phyloP scores from a whole-genome alignment of 2,329 filamentous ascomycete species.

The Xylaria sp. region DNA sequence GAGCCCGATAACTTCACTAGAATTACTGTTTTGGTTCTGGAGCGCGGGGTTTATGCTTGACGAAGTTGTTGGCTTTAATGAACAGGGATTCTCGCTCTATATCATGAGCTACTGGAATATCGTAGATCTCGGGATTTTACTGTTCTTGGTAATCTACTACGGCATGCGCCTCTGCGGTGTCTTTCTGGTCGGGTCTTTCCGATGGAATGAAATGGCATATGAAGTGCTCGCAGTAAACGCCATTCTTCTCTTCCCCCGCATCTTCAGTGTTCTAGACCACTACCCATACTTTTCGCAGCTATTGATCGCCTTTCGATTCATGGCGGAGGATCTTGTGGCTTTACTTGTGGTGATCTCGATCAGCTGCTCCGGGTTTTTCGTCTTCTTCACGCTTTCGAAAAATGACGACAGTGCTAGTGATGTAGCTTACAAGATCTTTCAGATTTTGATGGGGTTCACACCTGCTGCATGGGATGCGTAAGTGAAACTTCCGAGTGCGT shows the following conservation, averaged over 20 bases:
- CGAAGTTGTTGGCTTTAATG: slow-evolving; percentile 94
- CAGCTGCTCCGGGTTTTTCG: slow-evolving; percentile 92
- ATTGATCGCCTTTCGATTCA: slow-evolving; percentile 91
- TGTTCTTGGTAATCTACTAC: slow-evolving; percentile 89
- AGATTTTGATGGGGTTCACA: slow-evolving; percentile 95
- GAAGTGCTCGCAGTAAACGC: slow-evolving; percentile 94
- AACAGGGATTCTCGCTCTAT: slow-evolving; percentile 95
- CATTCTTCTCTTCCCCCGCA: slow-evolving; percentile 86
- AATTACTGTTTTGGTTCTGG: slow-evolving; percentile 97
- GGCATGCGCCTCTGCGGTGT: slow-evolving; percentile 89
- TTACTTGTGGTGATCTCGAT: slow-evolving; percentile 87
- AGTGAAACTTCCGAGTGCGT: slow-evolving; percentile 44
- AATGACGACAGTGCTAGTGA: slow-evolving; percentile 75
- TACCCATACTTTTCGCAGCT: slow-evolving; percentile 97
- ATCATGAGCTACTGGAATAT: slow-evolving; percentile 99
- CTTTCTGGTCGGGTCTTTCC: slow-evolving; percentile 78
- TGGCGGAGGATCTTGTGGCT: slow-evolving; percentile 89
- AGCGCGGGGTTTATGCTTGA: slow-evolving; percentile 97
- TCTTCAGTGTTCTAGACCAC: slow-evolving; percentile 93
- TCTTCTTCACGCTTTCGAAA: slow-evolving; percentile 88
- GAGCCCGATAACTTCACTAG: slow-evolving; percentile 81
- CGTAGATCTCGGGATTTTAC: slow-evolving; percentile 89
- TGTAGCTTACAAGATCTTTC: slow-evolving; percentile 91
- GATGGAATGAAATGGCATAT: slow-evolving; percentile 86
- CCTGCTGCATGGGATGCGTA: slow-evolving; percentile 93